Evolutionary conservation across 768 basidiomycete genomes (phyloP), one percentile per base, ranked within the genome.

Genomic region (Hebeloma cylindrosporum): DNA sequence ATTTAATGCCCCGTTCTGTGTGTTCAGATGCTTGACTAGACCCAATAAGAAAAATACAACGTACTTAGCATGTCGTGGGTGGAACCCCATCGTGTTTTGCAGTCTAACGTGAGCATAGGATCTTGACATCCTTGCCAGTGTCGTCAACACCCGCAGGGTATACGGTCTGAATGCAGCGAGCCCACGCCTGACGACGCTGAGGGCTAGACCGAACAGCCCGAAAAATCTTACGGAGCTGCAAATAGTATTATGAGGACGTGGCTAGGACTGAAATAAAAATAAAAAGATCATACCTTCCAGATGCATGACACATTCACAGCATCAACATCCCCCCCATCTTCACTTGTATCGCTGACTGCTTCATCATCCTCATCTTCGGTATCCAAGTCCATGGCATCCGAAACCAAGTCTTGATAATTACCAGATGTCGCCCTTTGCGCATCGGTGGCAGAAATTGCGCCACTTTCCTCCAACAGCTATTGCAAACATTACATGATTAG

Each of bases 81-180:
- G 14, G 65, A 68, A 0, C 58, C 57, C 64, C 66, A 68, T 1
- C 59, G 47, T n/a, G 64, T 68, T 10, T 40, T 45, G 7, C 65
- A 64, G 48, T 68, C 63, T 0, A 66, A 49, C 28, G 64, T 66
- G 6, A 65, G 57, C 59, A 66, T 65, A 1, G 59, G 28, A 10
- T 25, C 31, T 0, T 16, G 14, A 14, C 39, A 33, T 47, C n/a
- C 10, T 14, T 16, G 3, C 17, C 37, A 13, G 26, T 22, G 17
- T 45, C 32, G 17, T 40, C 32, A n/a, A n/a, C n/a, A n/a, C n/a
- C n/a, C 22, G 22, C n/a, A 38, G 27, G 4, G 27, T 33, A 5
- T 35, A 38, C 25, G n/a, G 41, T 9, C 14, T 33, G 25, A n/a
- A 60, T 45, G 32, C 60, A 44, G 1, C n/a, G 20, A 14, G 51